phyloP scores from a whole-genome alignment of 176 grass and related monocot species.

The Cenchrus purpureus region DNA sequence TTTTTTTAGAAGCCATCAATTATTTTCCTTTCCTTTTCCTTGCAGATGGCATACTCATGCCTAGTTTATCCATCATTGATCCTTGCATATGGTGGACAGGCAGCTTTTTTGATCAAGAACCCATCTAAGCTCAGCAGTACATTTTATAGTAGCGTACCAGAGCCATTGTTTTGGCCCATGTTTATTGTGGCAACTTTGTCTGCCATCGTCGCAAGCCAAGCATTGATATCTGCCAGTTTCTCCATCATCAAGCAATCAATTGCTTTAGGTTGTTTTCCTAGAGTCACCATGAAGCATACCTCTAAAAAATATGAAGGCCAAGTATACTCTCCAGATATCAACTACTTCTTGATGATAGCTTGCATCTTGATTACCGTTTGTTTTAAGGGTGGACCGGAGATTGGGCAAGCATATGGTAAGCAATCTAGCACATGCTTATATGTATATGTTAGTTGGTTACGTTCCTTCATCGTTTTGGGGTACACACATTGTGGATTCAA shows the following conservation, averaged over 20 bases:
- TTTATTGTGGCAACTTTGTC: slow-evolving; percentile 69
- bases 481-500: not conserved
- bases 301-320: slow-evolving; percentile 75
- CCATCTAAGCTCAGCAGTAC: slow-evolving; percentile 64
- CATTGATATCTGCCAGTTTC: slow-evolving; percentile 82
- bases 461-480: not conserved
- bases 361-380: slow-evolving; percentile 73
- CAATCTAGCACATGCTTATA: slow-evolving; percentile 9
- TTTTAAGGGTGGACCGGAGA: slow-evolving; percentile 78
- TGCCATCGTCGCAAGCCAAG: slow-evolving; percentile 79
- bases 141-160: slow-evolving; percentile 72
- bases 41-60: slow-evolving; percentile 63
- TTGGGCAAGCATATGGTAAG: slow-evolving; percentile 87
- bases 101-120: slow-evolving; percentile 78
- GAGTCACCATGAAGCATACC: slow-evolving; percentile 85
- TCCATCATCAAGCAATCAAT: slow-evolving; percentile 86
- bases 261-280: slow-evolving; percentile 78
- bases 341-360: slow-evolving; percentile 70
- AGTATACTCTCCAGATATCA: slow-evolving; percentile 79
- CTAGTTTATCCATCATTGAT: slow-evolving; percentile 78
- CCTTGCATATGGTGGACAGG: slow-evolving; percentile 72
- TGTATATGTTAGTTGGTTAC: slow-evolving; percentile 3
- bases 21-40: not conserved
- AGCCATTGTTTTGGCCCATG: slow-evolving; percentile 79
- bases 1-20: not conserved